Percentiles rank a stretch among this genome's conserved stretches.
Evolutionary conservation across 352 stramenopile species (phyloP).

Genomic region (Pseudoperonospora humuli): DNA sequence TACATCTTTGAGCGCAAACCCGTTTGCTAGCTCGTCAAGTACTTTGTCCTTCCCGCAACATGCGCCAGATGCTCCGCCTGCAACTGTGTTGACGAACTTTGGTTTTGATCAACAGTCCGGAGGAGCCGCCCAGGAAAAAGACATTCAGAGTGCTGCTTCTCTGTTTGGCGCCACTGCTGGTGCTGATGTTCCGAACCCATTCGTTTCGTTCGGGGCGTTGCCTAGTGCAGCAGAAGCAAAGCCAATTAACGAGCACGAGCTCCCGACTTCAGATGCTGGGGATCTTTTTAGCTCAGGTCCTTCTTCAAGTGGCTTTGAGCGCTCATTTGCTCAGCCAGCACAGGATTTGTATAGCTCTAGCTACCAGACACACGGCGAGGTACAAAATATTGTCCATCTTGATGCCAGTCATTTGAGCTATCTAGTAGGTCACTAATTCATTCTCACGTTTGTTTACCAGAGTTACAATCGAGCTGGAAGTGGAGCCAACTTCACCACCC

Average conservation of each 20-base stretch:
- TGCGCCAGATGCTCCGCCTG: conserved; percentile 3
- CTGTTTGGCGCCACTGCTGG: conserved; percentile 52
- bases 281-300: conserved; percentile 45
- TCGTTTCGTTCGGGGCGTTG: conserved; percentile 32
- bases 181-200: conserved; percentile 43
- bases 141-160: conserved; percentile 38
- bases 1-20: conserved; percentile 26
- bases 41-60: conserved; percentile 24
- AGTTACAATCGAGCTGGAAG: conserved; percentile 12
- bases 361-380: conserved; percentile 36
- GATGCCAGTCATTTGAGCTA: background rate
- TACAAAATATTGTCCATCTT: conserved; percentile 8
- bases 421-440: conserved; percentile 3
- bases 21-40: conserved; percentile 32
- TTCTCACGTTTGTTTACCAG: conserved; percentile 8
- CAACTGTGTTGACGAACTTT: conserved; percentile 1
- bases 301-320: conserved; percentile 23
- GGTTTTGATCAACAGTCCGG: conserved; percentile 9
- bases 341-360: conserved; percentile 21
- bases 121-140: conserved; percentile 10
- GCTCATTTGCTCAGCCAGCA: conserved; percentile 23
- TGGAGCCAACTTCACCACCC: conserved; percentile 4
- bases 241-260: conserved; percentile 32
- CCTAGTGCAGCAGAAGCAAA: conserved; percentile 6
- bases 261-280: conserved; percentile 43